phyloP scores from a whole-genome alignment of 805 yeast species.

The Wickerhamomyces strasburgensis region DNA sequence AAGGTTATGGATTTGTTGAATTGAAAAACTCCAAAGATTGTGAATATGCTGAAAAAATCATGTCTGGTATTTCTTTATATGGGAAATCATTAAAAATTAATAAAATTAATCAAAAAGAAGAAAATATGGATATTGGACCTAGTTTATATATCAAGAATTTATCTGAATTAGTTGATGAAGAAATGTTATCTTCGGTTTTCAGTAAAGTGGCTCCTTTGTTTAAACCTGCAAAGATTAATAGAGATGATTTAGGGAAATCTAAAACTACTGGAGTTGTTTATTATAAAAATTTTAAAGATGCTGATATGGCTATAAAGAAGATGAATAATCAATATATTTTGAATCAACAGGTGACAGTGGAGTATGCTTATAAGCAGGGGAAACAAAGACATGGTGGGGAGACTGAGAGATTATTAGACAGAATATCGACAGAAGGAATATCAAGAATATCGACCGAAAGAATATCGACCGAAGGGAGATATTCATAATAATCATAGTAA shows the following conservation, averaged over 20 bases:
- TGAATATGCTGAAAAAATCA: conserved; percentile 57
- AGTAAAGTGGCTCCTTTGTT: conserved; percentile 62
- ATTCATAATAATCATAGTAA: too few relatives aligned
- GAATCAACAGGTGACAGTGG: conserved; percentile 56
- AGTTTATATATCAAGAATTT: conserved; percentile 66
- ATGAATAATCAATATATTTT: conserved; percentile 67
- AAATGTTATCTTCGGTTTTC: conserved; percentile 45
- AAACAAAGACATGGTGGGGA: conserved; percentile 24
- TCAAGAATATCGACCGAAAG: neutral
- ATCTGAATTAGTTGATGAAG: conserved; percentile 60
- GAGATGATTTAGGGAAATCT: conserved; percentile 44
- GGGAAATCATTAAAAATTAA: conserved; percentile 59
- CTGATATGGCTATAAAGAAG: conserved; percentile 66
- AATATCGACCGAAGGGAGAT: conserved; percentile 35
- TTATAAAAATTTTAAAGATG: conserved; percentile 56
- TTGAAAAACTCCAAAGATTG: conserved; percentile 56
- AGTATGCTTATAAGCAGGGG: conserved; percentile 37
- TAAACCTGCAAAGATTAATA: conserved; percentile 42
- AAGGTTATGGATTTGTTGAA: conserved; percentile 87
- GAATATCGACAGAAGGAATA: neutral
- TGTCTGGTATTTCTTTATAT: conserved; percentile 57
- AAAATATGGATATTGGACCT: conserved; percentile 48
- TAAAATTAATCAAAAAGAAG: conserved; percentile 29
- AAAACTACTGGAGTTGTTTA: conserved; percentile 61
- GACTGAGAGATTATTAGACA: neutral